A percentile compares a stretch with the other conserved stretches of the same genome.
Conservation (phyloP, 495 filamentous ascomycete species). For the Thermothielavioides terrestris region DNA sequence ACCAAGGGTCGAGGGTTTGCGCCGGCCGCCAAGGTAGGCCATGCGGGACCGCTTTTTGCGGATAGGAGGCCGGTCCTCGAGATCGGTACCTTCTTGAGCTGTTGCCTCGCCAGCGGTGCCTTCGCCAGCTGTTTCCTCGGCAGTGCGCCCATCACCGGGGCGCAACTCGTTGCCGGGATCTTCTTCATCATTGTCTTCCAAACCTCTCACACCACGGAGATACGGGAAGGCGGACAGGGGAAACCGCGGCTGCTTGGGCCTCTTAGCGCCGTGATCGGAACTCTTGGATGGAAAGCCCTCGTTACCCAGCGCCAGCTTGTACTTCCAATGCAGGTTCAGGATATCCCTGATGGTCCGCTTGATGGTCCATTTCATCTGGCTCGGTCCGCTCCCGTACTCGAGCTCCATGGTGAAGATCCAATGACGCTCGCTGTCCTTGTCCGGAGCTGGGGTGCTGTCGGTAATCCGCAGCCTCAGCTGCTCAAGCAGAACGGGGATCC, state of each 20-base stretch:
- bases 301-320: conserved; percentile 72
- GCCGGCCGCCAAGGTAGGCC: conserved; percentile 36
- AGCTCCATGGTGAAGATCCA: conserved; percentile 83
- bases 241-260: conserved; percentile 77
- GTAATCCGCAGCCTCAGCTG: conserved; percentile 84
- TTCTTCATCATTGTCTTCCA: conserved; percentile 76
- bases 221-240: conserved; percentile 90
- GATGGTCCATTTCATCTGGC: conserved; percentile 96
- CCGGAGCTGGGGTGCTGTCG: conserved; percentile 60
- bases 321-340: conserved; percentile 84
- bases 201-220: conserved; percentile 67
- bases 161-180: conserved; percentile 42
- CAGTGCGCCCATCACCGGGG: conserved; percentile 30
- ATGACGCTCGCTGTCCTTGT: conserved; percentile 64
- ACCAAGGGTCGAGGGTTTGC: conserved; percentile 26
- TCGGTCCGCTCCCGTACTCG: conserved; percentile 92
- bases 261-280: conserved; percentile 30
- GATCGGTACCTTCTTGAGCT: conserved; percentile 34
- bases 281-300: conserved; percentile 57
- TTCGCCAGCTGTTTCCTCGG: conserved; percentile 45
- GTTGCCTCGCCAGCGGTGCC: conserved; percentile 31
- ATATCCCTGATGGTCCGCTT: conserved; percentile 81
- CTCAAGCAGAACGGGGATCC: conserved; percentile 89
- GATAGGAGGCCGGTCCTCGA: conserved; percentile 30
- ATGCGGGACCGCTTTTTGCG: conserved; percentile 58